Evolutionary conservation across 352 stramenopile genomes (phyloP).

Genomic region (Phytophthora colocasiae): DNA sequence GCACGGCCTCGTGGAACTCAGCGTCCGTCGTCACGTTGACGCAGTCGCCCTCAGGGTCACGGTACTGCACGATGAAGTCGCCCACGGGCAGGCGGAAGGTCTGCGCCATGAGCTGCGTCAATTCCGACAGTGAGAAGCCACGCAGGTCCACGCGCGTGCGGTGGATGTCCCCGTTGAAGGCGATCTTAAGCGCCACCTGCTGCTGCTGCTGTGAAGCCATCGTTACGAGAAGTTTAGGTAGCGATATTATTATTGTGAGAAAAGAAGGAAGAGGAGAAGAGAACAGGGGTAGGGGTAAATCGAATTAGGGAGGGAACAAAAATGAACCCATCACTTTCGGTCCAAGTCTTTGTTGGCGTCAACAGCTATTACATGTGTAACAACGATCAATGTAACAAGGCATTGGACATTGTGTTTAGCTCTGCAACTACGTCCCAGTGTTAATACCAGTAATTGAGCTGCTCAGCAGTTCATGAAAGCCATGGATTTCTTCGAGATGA

Average conservation of each 20-base stretch:
- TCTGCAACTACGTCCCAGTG: no score
- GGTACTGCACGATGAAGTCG: conserved; percentile 78
- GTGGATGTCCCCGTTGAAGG: conserved; percentile 81
- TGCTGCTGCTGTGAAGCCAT: conserved; percentile 22
- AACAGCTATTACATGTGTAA: no score
- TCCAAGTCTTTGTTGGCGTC: no score
- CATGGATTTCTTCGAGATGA: conserved; percentile 33
- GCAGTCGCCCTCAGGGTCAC: conserved; percentile 64
- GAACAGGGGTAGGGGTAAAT: not conserved
- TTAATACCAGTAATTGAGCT: no score
- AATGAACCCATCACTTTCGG: not conserved
- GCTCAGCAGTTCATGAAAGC: conserved; percentile 23
- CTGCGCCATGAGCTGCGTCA: conserved; percentile 60
- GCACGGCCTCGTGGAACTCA: conserved; percentile 67
- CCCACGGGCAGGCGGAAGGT: conserved; percentile 61
- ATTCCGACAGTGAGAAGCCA: conserved; percentile 53
- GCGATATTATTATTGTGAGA: conserved; percentile 5
- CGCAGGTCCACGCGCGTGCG: conserved; percentile 71
- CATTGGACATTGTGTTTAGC: no score
- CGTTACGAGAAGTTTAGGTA: conserved; percentile 6
- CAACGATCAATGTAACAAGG: no score
- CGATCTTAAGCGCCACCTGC: conserved; percentile 73
- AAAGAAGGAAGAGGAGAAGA: not conserved
- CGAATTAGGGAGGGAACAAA: not conserved
- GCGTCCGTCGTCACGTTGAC: conserved; percentile 72